Conservation (phyloP, 2,329 filamentous ascomycete genomes). For the Xylaria sp. region DNA sequence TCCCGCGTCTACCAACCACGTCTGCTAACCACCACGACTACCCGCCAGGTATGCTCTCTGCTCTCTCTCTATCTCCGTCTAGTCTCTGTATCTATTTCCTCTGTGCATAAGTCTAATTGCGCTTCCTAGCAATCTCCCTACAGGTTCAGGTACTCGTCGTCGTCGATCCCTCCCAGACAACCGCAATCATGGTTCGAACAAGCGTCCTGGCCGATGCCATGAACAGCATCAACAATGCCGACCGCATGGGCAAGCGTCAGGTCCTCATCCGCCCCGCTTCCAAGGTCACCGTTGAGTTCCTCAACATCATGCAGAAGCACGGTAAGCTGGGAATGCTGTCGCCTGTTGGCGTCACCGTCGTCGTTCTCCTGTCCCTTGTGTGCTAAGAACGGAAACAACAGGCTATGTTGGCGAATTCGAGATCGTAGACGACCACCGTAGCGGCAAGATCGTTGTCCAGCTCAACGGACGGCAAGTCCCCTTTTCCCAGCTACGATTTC, state of each 20-base stretch:
- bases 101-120: conserved; percentile 4
- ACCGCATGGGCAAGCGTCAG: conserved; percentile 34
- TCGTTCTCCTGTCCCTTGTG: background rate
- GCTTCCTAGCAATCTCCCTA: conserved; percentile 2
- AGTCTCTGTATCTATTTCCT: background rate
- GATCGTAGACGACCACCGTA: conserved; percentile 35
- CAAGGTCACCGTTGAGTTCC: conserved; percentile 35
- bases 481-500: too few species aligned
- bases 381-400: conserved; percentile 1
- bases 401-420: conserved; percentile 35
- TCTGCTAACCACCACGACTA: conserved; percentile 26
- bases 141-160: conserved; percentile 26
- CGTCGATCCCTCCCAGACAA: conserved; percentile 12
- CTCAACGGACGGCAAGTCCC: conserved; percentile 30
- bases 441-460: conserved; percentile 36
- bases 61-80: background rate
- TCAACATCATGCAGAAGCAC: conserved; percentile 36
- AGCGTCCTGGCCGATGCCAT: conserved; percentile 33
- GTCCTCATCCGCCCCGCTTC: conserved; percentile 32
- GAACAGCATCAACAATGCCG: conserved; percentile 35
- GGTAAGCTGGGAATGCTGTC: conserved; percentile 14
- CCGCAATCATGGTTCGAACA: conserved; percentile 36
- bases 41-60: conserved; percentile 22
- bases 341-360: background rate
- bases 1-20: conserved; percentile 28